Evolutionary conservation across 495 filamentous ascomycete genomes (phyloP), one percentile per base, ranked within the genome.

Genomic region (Jackrogersella minutella): DNA sequence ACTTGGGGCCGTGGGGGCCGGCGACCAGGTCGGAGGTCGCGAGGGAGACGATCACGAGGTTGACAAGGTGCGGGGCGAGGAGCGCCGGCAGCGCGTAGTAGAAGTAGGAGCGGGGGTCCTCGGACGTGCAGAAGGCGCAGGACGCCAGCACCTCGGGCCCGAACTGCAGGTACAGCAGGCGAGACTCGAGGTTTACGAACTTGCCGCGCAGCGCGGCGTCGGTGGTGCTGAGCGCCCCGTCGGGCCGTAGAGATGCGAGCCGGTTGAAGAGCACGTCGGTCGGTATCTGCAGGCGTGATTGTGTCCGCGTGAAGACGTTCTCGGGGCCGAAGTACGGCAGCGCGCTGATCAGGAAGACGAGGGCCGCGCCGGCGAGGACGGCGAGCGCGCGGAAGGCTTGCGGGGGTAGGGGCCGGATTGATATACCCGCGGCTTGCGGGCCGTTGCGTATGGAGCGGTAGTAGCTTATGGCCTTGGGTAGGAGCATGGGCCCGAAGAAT

Each of bases 201-300:
- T 88, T 90, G 6, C 79, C 72, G 54, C 85, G 85, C 5, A 97
- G 84, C 14, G 82, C 77, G 28, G 79, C 75, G 78, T 97, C 93
- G 21, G 73, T 58, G 1, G 80, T 62, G 0, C 88, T 91, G 14
- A 93, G 82, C 26, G 74, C 61, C 40, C 70, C 64, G 34, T 72
- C 70, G 0, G 86, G 81, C 0, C 92, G 89, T 52, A 90, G 70
- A 16, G 82, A 73, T 13, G 86, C 75, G 5, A 99, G 86, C 5
- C 94, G 92, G 51, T 81, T 86, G 77, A 97, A 96, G 73, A 99
- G 84, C 36, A 94, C 88, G 73, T 97, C 91, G 31, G 84, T 88
- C 11, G 91, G 87, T 37, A 91, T 97, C 66, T 93, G 92, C 11
- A 97, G 82, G 37, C 93, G 91, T 41, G 91, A 93, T 21, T 86